Conservation (phyloP, 495 filamentous ascomycete genomes). For the Tuber magnatum region DNA sequence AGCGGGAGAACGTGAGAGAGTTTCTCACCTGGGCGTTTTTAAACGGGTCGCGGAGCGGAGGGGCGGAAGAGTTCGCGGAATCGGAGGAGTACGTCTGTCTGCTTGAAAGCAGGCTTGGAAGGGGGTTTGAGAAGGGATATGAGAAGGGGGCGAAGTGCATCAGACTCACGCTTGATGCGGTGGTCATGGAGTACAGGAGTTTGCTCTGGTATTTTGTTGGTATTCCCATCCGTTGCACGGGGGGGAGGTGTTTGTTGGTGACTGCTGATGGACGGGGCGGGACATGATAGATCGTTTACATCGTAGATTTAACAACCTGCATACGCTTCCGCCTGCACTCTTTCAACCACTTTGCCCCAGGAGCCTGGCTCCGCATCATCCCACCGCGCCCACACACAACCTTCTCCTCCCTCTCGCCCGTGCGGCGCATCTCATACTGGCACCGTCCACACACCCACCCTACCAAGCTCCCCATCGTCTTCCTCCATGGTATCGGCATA, state of each 20-base stretch:
- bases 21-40: conserved; percentile 61
- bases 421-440: conserved; percentile 55
- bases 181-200: conserved; percentile 55
- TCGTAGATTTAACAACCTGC: conserved; percentile 50
- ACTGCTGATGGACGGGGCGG: background rate
- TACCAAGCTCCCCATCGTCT: conserved; percentile 52
- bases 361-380: conserved; percentile 45
- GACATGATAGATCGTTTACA: conserved; percentile 36
- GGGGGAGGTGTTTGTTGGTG: background rate
- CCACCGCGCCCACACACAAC: conserved; percentile 51
- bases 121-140: conserved; percentile 47
- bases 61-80: conserved; percentile 48
- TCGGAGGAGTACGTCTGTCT: conserved; percentile 51
- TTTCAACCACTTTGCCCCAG: conserved; percentile 45
- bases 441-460: conserved; percentile 55
- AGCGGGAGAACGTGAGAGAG: conserved; percentile 58
- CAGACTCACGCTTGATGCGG: conserved; percentile 57
- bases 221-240: background rate
- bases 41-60: conserved; percentile 39
- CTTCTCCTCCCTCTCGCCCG: conserved; percentile 45
- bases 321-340: conserved; percentile 42
- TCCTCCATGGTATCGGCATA: conserved; percentile 66
- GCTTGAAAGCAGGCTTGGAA: conserved; percentile 49
- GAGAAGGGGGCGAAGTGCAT: conserved; percentile 49
- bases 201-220: conserved; percentile 53